Base-by-base conservation (phyloP, 2,329 filamentous ascomycete genomes). In the Ophiostoma angusticollis region DNA sequence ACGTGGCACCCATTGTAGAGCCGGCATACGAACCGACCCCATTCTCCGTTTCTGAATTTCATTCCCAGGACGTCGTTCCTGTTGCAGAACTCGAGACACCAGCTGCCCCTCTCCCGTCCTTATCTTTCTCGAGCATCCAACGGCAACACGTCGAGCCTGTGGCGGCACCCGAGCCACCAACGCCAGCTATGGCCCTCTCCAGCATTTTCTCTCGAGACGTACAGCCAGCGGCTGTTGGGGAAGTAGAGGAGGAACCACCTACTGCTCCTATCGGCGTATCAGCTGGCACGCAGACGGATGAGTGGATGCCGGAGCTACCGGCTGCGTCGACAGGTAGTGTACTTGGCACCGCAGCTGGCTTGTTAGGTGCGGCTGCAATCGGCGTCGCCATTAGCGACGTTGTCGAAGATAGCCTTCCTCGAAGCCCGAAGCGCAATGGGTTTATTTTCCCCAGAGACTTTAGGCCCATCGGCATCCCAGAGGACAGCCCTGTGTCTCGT, bases 361-460 rank as follows among this genome's bases (percentile, higher is more conserved):
- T 41, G 3, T 27, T 38, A 24, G 40, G 40, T 6, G 33, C n/a
- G 9, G 39, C 11, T 1, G 28, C 30, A n/a, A n/a, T n/a, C n/a
- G n/a, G n/a, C n/a, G n/a, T n/a, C 8, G 34, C 68, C 65, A 6
- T 47, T 63, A n/a, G 56, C 59, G 29, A 56, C 59, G 29, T 60
- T 63, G 24, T 31, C 3, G 31, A 17, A 2, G 31, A 37, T 5
- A 39, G 16, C 8, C 32, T 21, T 2, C 25, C 35, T 4, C 64
- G 65, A 41, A 73, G 64, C 47, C 69, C 68, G 1, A 68, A 64
- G 56, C 61, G 70, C 41, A 65, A 74, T 46, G 74, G 57, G 1
- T 71, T 77, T 45, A 68, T 77, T 41, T 62, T 77, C 17, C 67
- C 72, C 1, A 62, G 61, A 14, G 68, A 72, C 29, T 51, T 49